These are phyloP conservation scores for Agrocybe praecox DNA, from an alignment of 768 basidiomycete species.

Conservation along the genomic window DNA sequence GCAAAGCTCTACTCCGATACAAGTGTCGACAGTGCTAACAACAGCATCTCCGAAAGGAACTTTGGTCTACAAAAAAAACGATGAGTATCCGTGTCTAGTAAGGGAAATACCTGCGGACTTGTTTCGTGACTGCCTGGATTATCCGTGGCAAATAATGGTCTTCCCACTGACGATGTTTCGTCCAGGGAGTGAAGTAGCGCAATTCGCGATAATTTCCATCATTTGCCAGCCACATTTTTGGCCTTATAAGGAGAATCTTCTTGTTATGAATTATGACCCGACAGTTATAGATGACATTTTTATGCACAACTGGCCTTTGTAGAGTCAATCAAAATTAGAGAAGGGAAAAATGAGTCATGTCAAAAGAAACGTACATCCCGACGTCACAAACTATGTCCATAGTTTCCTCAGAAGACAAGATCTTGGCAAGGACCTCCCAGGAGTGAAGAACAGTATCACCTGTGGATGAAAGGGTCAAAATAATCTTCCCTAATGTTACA, in stretches of 20 bases:
- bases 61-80: slow-evolving; percentile 54
- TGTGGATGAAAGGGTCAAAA: slow-evolving; percentile 28
- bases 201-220: slow-evolving; percentile 95
- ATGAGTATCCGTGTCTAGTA: not conserved
- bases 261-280: slow-evolving; percentile 86
- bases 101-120: slow-evolving; percentile 46
- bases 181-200: slow-evolving; percentile 94
- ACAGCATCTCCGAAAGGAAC: slow-evolving; percentile 97
- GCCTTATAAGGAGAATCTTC: slow-evolving; percentile 91
- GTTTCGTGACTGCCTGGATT: slow-evolving; percentile 85
- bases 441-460: slow-evolving; percentile 97
- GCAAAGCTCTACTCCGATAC: slow-evolving; percentile 95
- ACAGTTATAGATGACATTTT: slow-evolving; percentile 98
- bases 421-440: slow-evolving; percentile 96
- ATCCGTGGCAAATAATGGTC: slow-evolving; percentile 92
- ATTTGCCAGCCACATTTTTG: slow-evolving; percentile 99
- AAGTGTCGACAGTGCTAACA: slow-evolving; percentile 91
- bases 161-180: slow-evolving; percentile 85
- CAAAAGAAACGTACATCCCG: slow-evolving; percentile 79
- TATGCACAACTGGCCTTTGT: slow-evolving; percentile 92
- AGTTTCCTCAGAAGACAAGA: slow-evolving; percentile 77
- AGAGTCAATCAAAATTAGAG: not conserved
- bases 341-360: not conserved
- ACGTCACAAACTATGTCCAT: slow-evolving; percentile 93
- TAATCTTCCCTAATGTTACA: not conserved